phyloP scores from a whole-genome alignment of 169 alveolate species.

The Neospora caninum region DNA sequence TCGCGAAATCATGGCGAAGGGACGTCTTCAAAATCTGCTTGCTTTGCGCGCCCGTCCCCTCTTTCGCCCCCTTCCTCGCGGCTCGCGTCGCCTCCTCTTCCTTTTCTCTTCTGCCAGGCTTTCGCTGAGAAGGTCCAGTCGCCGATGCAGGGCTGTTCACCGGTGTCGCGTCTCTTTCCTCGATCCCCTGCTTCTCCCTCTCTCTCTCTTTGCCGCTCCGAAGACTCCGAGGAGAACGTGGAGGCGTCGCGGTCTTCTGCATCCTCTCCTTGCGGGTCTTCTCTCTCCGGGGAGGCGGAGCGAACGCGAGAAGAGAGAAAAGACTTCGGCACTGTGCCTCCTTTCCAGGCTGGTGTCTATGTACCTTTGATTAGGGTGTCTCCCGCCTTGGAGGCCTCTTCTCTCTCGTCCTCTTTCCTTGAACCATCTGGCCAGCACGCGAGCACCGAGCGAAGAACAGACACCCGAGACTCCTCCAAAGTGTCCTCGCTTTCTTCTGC shows the following conservation, averaged over 20 bases:
- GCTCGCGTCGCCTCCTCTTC: not conserved
- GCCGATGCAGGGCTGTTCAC: too few relatives aligned
- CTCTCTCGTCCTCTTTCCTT: not conserved
- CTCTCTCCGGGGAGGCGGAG: not conserved
- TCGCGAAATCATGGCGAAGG: too few relatives aligned
- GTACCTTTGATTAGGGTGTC: not conserved
- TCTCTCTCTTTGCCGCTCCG: not conserved
- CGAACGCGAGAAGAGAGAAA: not conserved
- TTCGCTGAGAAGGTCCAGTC: not conserved
- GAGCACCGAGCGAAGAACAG: not conserved
- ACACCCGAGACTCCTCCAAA: not conserved
- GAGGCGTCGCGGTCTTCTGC: not conserved
- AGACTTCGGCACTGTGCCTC: not conserved
- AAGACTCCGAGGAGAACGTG: not conserved
- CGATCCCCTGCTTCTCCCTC: not conserved
- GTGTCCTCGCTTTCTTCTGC: not conserved
- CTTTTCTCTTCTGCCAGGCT: not conserved
- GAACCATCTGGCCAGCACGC: not conserved
- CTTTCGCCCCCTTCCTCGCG: not conserved
- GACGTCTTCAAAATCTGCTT: too few relatives aligned
- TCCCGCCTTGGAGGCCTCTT: not conserved
- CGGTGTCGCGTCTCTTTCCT: too few relatives aligned
- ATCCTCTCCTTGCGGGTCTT: not conserved
- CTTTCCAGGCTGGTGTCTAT: not conserved
- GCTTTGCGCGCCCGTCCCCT: too few relatives aligned